Conservation (phyloP, 2,329 filamentous ascomycete species). For the Microcyclospora tardicrescens region DNA sequence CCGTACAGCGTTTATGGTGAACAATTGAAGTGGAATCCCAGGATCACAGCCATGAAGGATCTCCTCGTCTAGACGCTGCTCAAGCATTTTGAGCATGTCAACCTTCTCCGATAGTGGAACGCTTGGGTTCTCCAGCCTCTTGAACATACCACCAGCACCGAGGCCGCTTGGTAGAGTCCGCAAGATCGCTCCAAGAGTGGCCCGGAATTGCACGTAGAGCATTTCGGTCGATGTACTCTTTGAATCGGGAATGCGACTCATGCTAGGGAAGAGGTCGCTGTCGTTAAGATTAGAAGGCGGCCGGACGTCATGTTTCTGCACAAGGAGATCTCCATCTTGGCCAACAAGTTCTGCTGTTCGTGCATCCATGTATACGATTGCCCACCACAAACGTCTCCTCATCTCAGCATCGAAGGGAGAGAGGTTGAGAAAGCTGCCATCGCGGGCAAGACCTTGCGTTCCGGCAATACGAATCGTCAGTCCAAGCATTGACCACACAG, state of each 20-base stretch:
- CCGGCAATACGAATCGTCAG: conserved; percentile 32
- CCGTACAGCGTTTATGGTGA: conserved; percentile 14
- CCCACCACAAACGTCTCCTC: conserved; percentile 23
- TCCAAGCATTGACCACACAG: conserved; percentile 15
- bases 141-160: conserved; percentile 13
- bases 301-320: conserved; percentile 13
- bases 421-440: conserved; percentile 16
- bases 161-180: conserved; percentile 9
- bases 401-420: conserved; percentile 24
- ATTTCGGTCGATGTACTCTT: conserved; percentile 19
- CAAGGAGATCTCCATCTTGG: conserved; percentile 15
- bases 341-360: conserved; percentile 50
- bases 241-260: conserved; percentile 21
- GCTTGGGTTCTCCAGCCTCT: conserved; percentile 9
- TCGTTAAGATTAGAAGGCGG: conserved; percentile 42
- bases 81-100: conserved; percentile 12
- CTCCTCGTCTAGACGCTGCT: conserved; percentile 12
- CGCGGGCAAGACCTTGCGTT: conserved; percentile 27
- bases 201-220: conserved; percentile 14
- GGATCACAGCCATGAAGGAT: conserved; percentile 15
- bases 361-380: conserved; percentile 51
- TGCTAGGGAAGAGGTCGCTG: conserved; percentile 34
- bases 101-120: conserved; percentile 13
- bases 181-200: conserved; percentile 8
- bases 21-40: conserved; percentile 13